phyloP scores from a whole-genome alignment of 331 rosid species.

The Quercus lobata region DNA sequence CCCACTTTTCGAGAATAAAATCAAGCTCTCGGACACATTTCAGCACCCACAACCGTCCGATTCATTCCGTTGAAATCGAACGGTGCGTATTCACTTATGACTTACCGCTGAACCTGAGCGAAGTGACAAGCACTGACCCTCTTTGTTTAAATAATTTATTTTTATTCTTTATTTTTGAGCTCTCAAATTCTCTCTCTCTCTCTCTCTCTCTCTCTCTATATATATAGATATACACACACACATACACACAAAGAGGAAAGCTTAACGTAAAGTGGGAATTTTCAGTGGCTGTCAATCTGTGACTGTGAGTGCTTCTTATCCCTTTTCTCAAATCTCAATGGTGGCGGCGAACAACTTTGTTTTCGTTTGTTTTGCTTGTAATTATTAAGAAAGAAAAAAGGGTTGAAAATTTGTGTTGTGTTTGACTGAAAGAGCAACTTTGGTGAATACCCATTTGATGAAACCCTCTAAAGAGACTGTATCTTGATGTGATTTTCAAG shows the following conservation, averaged over 20 bases:
- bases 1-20: background rate
- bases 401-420: background rate
- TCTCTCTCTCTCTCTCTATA: background rate
- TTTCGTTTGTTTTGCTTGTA: background rate
- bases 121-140: background rate
- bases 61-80: slow-evolving; percentile 14
- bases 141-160: no score
- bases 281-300: background rate
- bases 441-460: background rate
- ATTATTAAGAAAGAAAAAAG: background rate
- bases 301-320: slow-evolving; percentile 30
- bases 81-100: slow-evolving; percentile 13
- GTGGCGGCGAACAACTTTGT: background rate
- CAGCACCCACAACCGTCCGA: slow-evolving; percentile 24
- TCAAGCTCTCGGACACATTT: background rate
- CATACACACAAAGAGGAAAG: background rate
- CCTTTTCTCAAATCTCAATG: background rate
- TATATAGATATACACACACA: background rate
- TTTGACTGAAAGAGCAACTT: background rate
- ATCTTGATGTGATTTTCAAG: background rate
- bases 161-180: background rate
- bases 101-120: slow-evolving; percentile 15
- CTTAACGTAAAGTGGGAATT: background rate
- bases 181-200: no score
- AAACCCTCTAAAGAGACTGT: background rate